Evolutionary conservation across 441 rosid species (phyloP).

Genomic region (Adansonia gregorii): DNA sequence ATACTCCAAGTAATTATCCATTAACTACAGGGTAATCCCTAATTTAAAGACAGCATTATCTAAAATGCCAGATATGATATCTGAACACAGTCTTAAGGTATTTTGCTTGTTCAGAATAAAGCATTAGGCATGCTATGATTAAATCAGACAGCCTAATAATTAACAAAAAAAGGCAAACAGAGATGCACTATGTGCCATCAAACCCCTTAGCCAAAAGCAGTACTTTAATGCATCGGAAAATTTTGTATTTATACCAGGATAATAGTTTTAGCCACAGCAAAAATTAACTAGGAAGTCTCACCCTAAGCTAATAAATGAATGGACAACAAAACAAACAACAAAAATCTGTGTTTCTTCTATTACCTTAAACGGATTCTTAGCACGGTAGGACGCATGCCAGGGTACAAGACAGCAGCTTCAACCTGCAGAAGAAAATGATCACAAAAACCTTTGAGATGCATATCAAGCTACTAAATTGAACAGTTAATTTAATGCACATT

Average conservation of each 20-base stretch:
- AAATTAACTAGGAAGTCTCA: neutral
- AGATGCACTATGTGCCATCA: conserved; percentile 1
- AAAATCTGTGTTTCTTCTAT: neutral
- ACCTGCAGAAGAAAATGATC: conserved; percentile 49
- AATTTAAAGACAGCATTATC: conserved; percentile 1
- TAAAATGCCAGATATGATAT: conserved; percentile 19
- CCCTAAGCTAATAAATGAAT: neutral
- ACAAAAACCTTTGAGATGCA: conserved; percentile 16
- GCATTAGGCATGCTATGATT: neutral
- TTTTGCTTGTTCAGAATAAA: neutral
- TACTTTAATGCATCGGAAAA: neutral
- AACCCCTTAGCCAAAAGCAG: neutral
- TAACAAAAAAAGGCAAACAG: neutral
- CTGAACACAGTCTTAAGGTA: neutral
- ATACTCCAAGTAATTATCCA: neutral
- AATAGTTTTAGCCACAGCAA: neutral
- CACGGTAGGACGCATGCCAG: conserved; percentile 77
- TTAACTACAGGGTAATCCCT: neutral
- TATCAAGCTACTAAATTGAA: conserved; percentile 13
- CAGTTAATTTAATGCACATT: conserved; percentile 3
- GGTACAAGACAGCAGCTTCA: conserved; percentile 85
- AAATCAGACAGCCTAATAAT: neutral
- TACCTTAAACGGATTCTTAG: conserved; percentile 85
- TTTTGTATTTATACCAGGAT: neutral
- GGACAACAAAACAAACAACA: neutral